Base-by-base conservation (phyloP, 73 alveolate species). In the Symbiodinium pilosum region DNA sequence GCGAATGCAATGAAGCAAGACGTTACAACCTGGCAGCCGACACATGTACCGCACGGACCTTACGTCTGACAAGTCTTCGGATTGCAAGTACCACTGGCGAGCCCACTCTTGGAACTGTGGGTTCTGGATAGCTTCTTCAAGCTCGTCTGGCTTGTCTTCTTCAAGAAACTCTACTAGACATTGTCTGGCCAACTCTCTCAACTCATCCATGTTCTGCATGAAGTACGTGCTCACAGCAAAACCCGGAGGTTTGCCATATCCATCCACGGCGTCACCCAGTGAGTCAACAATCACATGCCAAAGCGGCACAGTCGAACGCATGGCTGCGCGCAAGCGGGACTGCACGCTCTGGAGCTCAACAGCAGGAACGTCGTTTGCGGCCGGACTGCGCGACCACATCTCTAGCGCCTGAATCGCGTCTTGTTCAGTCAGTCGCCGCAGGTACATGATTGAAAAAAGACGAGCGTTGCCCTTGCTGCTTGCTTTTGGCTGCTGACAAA, bases 81-180 rank as follows among this genome's bases (percentile, higher is more conserved):
- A 85, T 32, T 47, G 93, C 93, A 47, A 18, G 47, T 85, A 85
- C 93, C 93, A 85, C 47, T 85, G 93, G 28, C 38, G 28, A 54
- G 77, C 73, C 93, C 93, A 85, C 81, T 43, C 68, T 39, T 85
- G 93, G 32, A 85, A 51, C 93, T 85, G 93, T 7, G 93, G 93
- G 47, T 85, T 85, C 34, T 51, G 83, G 38, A 85, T 51, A 14
- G 77, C 73, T 44, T 85, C 93, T 44, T 24, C 77, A 24, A 85
- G 93, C n/a, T 85, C 93, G n/a, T 43, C 93, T 0, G 93, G 93
- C 34, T 28, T 47, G 77, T 85, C 93, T 14, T 43, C 73, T 21
- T 54, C 47, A 18, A 85, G 83, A 39, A 85, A 85, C 24, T 85
- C 93, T 24, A 85, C 47, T 41, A 85, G 77, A 43, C 93, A 85